phyloP scores from a whole-genome alignment of 805 yeast genomes.

The Metschnikowia anglica region DNA sequence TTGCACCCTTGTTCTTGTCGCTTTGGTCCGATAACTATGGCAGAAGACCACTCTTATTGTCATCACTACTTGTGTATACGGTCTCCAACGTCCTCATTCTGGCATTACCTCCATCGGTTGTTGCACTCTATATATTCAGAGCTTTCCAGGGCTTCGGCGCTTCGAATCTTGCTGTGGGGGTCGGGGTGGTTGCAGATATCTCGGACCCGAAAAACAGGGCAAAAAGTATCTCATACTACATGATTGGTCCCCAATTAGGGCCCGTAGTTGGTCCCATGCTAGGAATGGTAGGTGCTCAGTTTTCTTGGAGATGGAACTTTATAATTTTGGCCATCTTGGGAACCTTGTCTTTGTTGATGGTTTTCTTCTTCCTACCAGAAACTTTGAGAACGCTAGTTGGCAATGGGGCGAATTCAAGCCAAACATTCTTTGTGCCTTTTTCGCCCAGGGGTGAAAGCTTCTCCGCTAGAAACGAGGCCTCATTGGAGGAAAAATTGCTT shows the following conservation, averaged over 20 bases:
- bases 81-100: slow-evolving; percentile 32
- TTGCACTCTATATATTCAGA: slow-evolving; percentile 30
- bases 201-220: slow-evolving; percentile 32
- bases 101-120: slow-evolving; percentile 31
- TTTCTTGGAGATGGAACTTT: slow-evolving; percentile 37
- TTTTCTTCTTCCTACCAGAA: slow-evolving; percentile 38
- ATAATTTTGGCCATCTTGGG: slow-evolving; percentile 34
- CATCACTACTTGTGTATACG: slow-evolving; percentile 28
- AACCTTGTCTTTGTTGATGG: slow-evolving; percentile 22
- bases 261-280: slow-evolving; percentile 39
- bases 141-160: slow-evolving; percentile 40
- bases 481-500: background rate
- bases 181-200: slow-evolving; percentile 38
- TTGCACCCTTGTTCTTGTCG: slow-evolving; percentile 59
- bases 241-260: slow-evolving; percentile 42
- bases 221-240: slow-evolving; percentile 32
- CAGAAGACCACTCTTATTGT: slow-evolving; percentile 30
- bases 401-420: slow-evolving; percentile 26
- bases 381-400: slow-evolving; percentile 41
- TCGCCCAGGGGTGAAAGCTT: background rate
- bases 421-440: slow-evolving; percentile 22
- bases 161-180: slow-evolving; percentile 36
- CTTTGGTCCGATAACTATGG: slow-evolving; percentile 56
- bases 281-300: slow-evolving; percentile 27
- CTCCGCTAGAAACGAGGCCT: too few relatives aligned